Conservation (phyloP, 768 basidiomycete genomes). For the Lentinula sp. region DNA sequence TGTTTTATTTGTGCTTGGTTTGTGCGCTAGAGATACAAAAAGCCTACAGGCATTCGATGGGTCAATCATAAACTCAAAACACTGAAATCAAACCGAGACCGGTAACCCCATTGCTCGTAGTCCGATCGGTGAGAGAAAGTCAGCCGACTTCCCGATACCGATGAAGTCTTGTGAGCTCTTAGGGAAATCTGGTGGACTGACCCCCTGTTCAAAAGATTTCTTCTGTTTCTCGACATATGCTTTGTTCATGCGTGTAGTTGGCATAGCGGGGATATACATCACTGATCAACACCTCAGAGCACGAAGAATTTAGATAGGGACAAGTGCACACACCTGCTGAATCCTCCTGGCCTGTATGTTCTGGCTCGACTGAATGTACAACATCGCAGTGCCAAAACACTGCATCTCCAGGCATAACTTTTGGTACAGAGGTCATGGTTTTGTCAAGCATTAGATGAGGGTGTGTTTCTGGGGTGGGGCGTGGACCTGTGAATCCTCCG, state of each 20-base stretch:
- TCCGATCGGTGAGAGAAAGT: constrained; percentile 29
- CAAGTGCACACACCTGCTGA: constrained; percentile 40
- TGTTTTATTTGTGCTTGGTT: too few relatives aligned
- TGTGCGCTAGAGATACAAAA: too few relatives aligned
- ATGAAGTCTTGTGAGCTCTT: constrained; percentile 29
- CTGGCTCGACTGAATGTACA: constrained; percentile 41
- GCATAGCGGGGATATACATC: constrained; percentile 76
- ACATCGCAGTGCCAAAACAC: constrained; percentile 74
- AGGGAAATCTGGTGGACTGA: constrained; percentile 71
- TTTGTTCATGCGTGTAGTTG: constrained; percentile 54
- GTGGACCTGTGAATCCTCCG: constrained; percentile 37
- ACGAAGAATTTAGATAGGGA: not conserved
- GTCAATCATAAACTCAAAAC: too few relatives aligned
- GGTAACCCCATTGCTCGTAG: constrained; percentile 36
- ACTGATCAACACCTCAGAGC: constrained; percentile 27
- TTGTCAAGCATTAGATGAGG: constrained; percentile 60
- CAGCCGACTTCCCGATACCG: constrained; percentile 28
- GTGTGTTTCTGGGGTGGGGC: constrained; percentile 49
- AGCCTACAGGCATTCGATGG: too few relatives aligned
- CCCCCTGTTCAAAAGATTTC: constrained; percentile 50
- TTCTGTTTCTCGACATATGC: constrained; percentile 59
- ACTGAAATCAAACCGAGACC: constrained; percentile 12
- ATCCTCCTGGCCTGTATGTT: constrained; percentile 48
- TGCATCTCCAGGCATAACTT: constrained; percentile 70
- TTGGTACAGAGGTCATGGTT: constrained; percentile 68